phyloP scores from a whole-genome alignment of 1,284 basidiomycete genomes.

The Albatrellus sp. region DNA sequence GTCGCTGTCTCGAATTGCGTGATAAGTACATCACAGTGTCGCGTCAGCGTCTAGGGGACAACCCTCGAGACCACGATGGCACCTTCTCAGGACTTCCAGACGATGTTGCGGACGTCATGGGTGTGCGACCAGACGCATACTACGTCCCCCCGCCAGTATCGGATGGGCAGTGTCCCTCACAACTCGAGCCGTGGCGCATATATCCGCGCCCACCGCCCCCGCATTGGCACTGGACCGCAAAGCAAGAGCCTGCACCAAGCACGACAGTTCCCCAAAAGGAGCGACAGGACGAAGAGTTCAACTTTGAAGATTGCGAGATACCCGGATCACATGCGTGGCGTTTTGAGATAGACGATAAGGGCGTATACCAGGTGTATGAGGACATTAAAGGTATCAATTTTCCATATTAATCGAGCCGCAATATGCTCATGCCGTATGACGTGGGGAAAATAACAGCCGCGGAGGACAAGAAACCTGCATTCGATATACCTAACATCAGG shows the following conservation, averaged over 20 bases:
- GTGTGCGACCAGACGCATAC: slow-evolving; percentile 51
- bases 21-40: slow-evolving; percentile 88
- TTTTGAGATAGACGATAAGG: slow-evolving; percentile 73
- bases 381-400: slow-evolving; percentile 23
- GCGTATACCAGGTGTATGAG: slow-evolving; percentile 77
- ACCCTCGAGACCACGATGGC: slow-evolving; percentile 82
- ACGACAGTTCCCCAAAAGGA: slow-evolving; percentile 23
- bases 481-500: slow-evolving; percentile 74
- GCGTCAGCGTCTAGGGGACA: slow-evolving; percentile 80
- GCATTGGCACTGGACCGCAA: slow-evolving; percentile 79
- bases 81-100: slow-evolving; percentile 50
- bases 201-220: slow-evolving; percentile 87
- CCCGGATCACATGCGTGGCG: slow-evolving; percentile 49
- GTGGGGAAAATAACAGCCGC: slow-evolving; percentile 11
- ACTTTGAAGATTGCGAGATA: slow-evolving; percentile 57
- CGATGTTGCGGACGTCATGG: slow-evolving; percentile 49
- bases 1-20: slow-evolving; percentile 74
- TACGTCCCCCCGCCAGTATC: slow-evolving; percentile 11
- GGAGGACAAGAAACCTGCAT: slow-evolving; percentile 43
- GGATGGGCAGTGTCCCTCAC: slow-evolving; percentile 15
- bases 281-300: slow-evolving; percentile 39
- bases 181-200: slow-evolving; percentile 63
- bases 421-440: not conserved
- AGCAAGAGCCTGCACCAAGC: slow-evolving; percentile 34
- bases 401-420: not conserved